Conservation (phyloP, 192 early-diverging fungal genomes). For the Radiomyces spectabilis region DNA sequence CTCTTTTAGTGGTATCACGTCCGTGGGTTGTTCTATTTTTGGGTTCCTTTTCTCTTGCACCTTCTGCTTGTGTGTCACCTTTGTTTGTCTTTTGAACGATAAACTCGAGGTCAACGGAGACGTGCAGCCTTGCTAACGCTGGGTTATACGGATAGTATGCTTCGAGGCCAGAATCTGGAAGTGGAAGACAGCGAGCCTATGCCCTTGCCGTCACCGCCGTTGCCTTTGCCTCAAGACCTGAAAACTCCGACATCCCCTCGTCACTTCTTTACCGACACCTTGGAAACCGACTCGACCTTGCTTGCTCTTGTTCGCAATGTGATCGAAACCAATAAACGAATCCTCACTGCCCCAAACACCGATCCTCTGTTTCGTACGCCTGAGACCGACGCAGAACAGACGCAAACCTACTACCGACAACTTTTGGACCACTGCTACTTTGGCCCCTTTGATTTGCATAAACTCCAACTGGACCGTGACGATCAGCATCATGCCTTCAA, state of each 20-base stretch:
- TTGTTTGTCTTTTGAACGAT: too few species aligned
- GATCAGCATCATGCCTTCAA: conserved; percentile 10
- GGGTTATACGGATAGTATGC: too few species aligned
- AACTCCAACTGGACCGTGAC: conserved; percentile 1
- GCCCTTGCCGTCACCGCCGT: background rate
- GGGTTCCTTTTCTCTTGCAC: too few species aligned
- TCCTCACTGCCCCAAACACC: conserved; percentile 18
- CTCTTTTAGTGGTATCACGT: background rate
- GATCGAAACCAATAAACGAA: conserved; percentile 25
- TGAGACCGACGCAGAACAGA: conserved; percentile 11
- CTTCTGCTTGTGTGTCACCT: too few species aligned
- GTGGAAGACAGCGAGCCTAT: background rate
- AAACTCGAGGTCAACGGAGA: too few species aligned
- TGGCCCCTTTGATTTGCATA: background rate
- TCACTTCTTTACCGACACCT: conserved; percentile 4
- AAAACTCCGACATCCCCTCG: conserved; percentile 1
- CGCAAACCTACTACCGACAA: conserved; percentile 17
- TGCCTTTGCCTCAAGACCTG: background rate
- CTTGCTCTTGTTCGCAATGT: conserved; percentile 17
- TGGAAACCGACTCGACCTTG: conserved; percentile 12
- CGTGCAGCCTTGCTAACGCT: too few species aligned
- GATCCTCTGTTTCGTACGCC: conserved; percentile 19
- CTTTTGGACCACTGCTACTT: conserved; percentile 13
- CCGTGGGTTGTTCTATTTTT: background rate
- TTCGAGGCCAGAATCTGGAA: conserved; percentile 26